Conservation (phyloP, 2,329 filamentous ascomycete species). For the Colletotrichum incanum region DNA sequence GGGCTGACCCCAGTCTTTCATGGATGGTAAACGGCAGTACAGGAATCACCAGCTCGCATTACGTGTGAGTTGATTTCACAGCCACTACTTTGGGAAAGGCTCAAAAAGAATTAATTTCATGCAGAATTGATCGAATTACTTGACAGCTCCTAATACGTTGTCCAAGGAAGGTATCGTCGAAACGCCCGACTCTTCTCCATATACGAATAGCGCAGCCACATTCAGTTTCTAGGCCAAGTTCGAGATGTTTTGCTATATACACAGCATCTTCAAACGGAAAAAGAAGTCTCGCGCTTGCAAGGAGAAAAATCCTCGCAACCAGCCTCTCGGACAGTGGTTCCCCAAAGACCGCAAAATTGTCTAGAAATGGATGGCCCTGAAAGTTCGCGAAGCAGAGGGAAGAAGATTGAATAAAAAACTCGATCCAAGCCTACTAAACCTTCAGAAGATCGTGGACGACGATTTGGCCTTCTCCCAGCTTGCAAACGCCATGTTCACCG, state of each 20-base stretch:
- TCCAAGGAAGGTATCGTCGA: neutral
- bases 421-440: neutral
- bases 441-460: neutral
- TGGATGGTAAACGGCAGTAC: no score
- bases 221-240: no score
- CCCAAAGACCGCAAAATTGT: neutral
- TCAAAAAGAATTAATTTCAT: no score
- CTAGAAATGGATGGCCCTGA: constrained; percentile 5
- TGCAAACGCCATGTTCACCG: constrained; percentile 27
- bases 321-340: constrained; percentile 2
- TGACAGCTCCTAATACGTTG: neutral
- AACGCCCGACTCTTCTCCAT: no score
- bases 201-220: no score
- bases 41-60: no score
- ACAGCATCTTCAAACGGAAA: neutral
- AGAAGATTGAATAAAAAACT: neutral
- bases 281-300: no score
- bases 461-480: neutral
- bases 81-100: no score
- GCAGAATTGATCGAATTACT: neutral
- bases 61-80: no score
- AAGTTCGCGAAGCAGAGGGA: constrained; percentile 3
- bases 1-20: no score
- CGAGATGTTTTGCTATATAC: constrained; percentile 1
- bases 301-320: neutral